phyloP scores from a whole-genome alignment of 2,329 filamentous ascomycete species.

The Bertia moriformis region DNA sequence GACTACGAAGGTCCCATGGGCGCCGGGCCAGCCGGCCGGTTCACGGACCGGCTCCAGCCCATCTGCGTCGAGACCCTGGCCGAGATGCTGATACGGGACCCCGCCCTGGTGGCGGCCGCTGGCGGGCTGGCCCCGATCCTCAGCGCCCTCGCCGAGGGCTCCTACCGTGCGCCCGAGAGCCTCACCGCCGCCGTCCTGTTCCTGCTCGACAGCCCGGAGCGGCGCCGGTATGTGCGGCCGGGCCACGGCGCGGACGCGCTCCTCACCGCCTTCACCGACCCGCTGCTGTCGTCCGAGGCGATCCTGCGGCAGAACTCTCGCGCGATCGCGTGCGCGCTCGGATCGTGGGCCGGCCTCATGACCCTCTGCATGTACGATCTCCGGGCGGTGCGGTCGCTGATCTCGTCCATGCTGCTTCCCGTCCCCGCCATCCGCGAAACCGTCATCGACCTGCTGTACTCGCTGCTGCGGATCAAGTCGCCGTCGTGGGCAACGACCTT shows the following conservation, averaged over 20 bases:
- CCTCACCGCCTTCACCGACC: conserved; percentile 87
- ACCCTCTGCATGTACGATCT: conserved; percentile 79
- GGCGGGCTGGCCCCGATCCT: conserved; percentile 77
- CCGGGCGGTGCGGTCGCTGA: conserved; percentile 66
- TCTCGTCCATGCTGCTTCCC: conserved; percentile 46
- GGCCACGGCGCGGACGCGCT: conserved; percentile 80
- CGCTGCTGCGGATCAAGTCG: conserved; percentile 72
- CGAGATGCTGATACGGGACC: conserved; percentile 79
- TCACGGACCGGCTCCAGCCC: conserved; percentile 72
- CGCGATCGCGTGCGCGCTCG: conserved; percentile 80
- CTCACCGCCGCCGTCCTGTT: conserved; percentile 78
- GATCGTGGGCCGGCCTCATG: conserved; percentile 87
- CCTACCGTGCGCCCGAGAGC: conserved; percentile 83
- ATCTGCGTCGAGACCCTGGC: conserved; percentile 89
- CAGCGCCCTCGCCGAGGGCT: conserved; percentile 85
- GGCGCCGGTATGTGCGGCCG: conserved; percentile 65
- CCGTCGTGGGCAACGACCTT: conserved; percentile 92
- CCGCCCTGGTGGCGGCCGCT: conserved; percentile 64
- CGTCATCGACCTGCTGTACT: conserved; percentile 75
- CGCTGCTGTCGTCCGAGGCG: conserved; percentile 41
- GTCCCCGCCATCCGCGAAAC: conserved; percentile 50
- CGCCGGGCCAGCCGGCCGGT: conserved; percentile 64
- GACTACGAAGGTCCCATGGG: conserved; percentile 37
- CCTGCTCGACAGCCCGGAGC: conserved; percentile 70
- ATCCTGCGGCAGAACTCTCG: conserved; percentile 74